Percentiles rank a stretch among this genome's conserved stretches.
Conservation (phyloP, 306 rosid genomes). For the Pterocarpus macrocarpus region DNA sequence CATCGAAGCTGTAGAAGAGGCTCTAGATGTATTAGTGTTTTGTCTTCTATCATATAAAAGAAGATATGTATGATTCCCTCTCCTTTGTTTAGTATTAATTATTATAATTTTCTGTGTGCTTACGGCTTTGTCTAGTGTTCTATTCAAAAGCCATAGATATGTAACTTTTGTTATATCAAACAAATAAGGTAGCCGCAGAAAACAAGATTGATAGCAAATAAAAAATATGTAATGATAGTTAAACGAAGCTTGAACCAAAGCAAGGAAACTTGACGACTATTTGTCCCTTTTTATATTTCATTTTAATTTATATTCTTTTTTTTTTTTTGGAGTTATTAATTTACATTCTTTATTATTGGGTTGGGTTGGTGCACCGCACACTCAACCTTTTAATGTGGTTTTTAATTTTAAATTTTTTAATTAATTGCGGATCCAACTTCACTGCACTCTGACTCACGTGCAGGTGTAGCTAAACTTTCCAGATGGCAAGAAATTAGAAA, state of each 20-base stretch:
- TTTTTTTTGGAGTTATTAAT: too few species aligned
- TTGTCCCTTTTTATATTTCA: slow-evolving; percentile 12
- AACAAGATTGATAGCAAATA: background rate
- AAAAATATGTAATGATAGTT: background rate
- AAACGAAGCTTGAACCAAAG: slow-evolving; percentile 1
- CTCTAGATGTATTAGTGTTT: background rate
- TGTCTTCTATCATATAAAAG: slow-evolving; percentile 13
- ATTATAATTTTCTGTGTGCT: background rate
- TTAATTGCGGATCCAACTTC: background rate
- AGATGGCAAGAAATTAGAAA: background rate
- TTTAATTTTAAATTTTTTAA: background rate
- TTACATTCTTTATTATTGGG: background rate
- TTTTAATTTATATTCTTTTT: too few species aligned
- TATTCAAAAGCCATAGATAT: background rate
- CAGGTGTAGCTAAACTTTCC: background rate
- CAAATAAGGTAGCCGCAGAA: background rate
- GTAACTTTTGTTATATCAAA: slow-evolving; percentile 6
- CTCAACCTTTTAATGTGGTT: background rate
- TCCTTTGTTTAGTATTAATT: background rate
- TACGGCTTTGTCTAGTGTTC: background rate
- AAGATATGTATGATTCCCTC: slow-evolving; percentile 1
- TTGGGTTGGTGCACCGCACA: slow-evolving; percentile 11
- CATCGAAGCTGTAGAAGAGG: slow-evolving; percentile 4
- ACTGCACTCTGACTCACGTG: slow-evolving; percentile 34
- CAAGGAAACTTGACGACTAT: slow-evolving; percentile 2